phyloP scores from a whole-genome alignment of 257 asterid species.

The Petunia secreta region DNA sequence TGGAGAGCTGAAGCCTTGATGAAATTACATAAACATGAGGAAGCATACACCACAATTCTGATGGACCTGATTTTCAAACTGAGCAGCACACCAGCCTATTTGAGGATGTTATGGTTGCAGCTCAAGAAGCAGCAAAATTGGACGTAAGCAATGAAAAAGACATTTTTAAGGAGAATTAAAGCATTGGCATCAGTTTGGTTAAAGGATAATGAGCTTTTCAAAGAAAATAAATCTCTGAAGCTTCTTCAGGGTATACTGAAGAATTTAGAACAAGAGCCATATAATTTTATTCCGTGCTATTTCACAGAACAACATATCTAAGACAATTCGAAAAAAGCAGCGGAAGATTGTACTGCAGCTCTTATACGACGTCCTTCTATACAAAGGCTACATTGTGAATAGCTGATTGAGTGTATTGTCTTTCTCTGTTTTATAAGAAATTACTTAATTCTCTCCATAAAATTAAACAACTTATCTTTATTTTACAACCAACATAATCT shows the following conservation, averaged over 20 bases:
- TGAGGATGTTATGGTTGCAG: slow-evolving; percentile 52
- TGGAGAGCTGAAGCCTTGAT: slow-evolving; percentile 55
- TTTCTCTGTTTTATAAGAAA: too few relatives aligned
- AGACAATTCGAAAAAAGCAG: slow-evolving; percentile 48
- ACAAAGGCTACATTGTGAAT: slow-evolving; percentile 57
- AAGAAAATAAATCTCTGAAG: slow-evolving; percentile 45
- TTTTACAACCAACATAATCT: too few relatives aligned
- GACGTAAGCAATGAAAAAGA: slow-evolving; percentile 50
- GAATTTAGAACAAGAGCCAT: slow-evolving; percentile 54
- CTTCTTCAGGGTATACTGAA: slow-evolving; percentile 50
- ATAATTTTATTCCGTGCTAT: slow-evolving; percentile 47
- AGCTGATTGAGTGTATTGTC: slow-evolving; percentile 40
- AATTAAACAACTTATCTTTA: too few relatives aligned
- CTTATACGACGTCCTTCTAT: slow-evolving; percentile 46
- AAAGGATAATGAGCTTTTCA: slow-evolving; percentile 58
- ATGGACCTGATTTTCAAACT: slow-evolving; percentile 46
- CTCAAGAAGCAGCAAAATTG: slow-evolving; percentile 51
- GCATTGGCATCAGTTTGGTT: slow-evolving; percentile 48
- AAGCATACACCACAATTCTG: slow-evolving; percentile 48
- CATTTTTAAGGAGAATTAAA: slow-evolving; percentile 41
- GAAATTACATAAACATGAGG: slow-evolving; percentile 56
- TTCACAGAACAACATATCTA: slow-evolving; percentile 59
- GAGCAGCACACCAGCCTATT: slow-evolving; percentile 51
- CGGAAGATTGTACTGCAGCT: slow-evolving; percentile 59
- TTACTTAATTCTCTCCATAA: too few relatives aligned